Evolutionary conservation across 192 early-diverging fungal genomes (phyloP), one percentile per base, ranked within the genome.

Genomic region (Gonapodya sp.): DNA sequence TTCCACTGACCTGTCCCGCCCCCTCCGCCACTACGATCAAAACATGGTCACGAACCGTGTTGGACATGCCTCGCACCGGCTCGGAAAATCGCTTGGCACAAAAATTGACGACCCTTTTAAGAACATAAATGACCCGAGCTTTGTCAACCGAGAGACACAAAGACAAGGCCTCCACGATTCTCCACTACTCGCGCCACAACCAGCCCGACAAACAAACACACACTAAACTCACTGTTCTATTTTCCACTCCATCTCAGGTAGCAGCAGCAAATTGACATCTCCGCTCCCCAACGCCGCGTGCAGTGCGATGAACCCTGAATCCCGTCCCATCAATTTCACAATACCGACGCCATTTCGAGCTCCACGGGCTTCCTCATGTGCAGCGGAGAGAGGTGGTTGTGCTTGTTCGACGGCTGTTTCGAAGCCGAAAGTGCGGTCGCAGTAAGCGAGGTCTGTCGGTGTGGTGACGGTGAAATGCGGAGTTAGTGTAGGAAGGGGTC

Each of bases 241-340:
- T 18, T 37, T 82, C 78, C 83, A 84, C 30, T 30, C 73, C 74
- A 84, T 79, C 36, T 85, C 85, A 30, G 85, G 85, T 1, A 85
- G 35, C 18, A 85, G 74, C 72, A 85, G 72, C 31, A 85, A 18
- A 46, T 85, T 85, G 31, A 86, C 85, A 72, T 85, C 84, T 1
- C 84, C 85, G 16, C 78, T 82, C 0, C 84, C 83, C 36, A 85
- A 73, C 18, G 85, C 34, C 18, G 85, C 83, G 73, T 84, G 74
- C 31, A 85, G 80, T 31, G 85, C 85, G 79, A 85, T 85, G 36
- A 85, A 85, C 2, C 85, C 85, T 2, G 78, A 81, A 35, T 85
- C 83, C n/a, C 85, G 36, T 31, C 85, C 85, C 85, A 85, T 85
- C 72, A 85, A 79, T 77, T 85, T 85, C 34, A 85, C 85, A 73